phyloP scores from a whole-genome alignment of 805 yeast species.

The Candida broadrunensis region DNA sequence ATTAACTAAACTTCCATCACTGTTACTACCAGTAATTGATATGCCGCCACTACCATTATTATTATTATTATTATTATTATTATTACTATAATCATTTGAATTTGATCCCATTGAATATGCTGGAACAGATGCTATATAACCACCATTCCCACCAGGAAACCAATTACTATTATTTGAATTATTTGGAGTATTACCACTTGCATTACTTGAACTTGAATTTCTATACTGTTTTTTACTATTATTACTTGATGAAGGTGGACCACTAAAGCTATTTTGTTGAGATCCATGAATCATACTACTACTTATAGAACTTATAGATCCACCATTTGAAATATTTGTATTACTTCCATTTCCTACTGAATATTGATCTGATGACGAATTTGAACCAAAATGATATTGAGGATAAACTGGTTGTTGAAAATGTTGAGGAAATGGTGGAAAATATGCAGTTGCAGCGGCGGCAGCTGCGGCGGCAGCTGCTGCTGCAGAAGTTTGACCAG shows the following conservation, averaged over 20 bases:
- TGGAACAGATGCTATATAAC: background rate
- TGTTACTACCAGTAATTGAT: background rate
- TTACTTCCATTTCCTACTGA: constrained; percentile 2
- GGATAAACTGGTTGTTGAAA: constrained; percentile 8
- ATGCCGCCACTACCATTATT: background rate
- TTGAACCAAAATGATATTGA: constrained; percentile 2
- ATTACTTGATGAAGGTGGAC: background rate
- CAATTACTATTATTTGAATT: constrained; percentile 1
- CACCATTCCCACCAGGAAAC: background rate
- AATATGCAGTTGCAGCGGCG: no score
- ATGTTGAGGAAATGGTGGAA: constrained; percentile 10
- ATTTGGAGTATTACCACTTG: background rate
- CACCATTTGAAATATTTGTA: constrained; percentile 6
- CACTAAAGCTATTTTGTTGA: constrained; percentile 3
- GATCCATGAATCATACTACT: constrained; percentile 3
- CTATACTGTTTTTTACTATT: background rate
- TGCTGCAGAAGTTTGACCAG: constrained; percentile 1
- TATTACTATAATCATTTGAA: background rate
- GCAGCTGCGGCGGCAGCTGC: no score
- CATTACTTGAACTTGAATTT: background rate
- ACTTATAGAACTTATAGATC: constrained; percentile 8
- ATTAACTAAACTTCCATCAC: background rate
- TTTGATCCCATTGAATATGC: background rate
- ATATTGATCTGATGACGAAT: background rate
- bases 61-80: background rate